Evolutionary conservation across 495 filamentous ascomycete genomes (phyloP).

Genomic region (Penicillium malachiteum): DNA sequence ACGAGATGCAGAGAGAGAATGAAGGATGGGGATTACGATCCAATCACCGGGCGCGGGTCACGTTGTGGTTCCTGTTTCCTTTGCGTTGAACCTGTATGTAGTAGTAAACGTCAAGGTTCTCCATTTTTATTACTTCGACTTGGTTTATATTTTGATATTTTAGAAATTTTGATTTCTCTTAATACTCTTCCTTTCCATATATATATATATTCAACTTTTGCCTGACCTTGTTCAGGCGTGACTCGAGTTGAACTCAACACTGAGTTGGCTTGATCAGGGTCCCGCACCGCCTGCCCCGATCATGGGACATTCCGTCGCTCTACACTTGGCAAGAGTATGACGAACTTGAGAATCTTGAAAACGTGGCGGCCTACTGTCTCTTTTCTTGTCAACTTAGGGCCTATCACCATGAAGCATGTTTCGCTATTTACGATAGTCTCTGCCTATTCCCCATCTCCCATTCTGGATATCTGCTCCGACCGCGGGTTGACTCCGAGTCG

Average conservation of each 20-base stretch:
- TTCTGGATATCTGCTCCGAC: neutral
- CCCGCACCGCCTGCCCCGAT: constrained; percentile 21
- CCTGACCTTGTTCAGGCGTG: too few species aligned
- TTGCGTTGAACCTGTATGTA: neutral
- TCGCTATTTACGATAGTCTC: too few species aligned
- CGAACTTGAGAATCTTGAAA: too few species aligned
- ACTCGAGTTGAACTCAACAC: neutral
- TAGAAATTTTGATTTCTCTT: too few species aligned
- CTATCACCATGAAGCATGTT: too few species aligned
- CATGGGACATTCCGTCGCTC: constrained; percentile 18
- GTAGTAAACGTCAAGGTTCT: neutral
- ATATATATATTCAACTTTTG: too few species aligned
- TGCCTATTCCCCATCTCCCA: too few species aligned
- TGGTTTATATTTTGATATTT: too few species aligned
- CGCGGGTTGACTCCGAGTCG: neutral
- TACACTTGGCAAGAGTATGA: neutral
- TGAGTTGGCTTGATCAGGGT: constrained; percentile 15
- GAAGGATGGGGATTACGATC: constrained; percentile 21
- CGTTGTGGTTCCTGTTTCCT: constrained; percentile 21
- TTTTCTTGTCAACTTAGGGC: neutral
- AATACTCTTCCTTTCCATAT: too few species aligned
- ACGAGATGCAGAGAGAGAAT: constrained; percentile 9
- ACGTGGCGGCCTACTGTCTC: constrained; percentile 1
- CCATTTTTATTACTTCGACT: neutral
- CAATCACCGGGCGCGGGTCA: constrained; percentile 32